These are phyloP conservation scores for Cyclotella cryptica DNA, from an alignment of 108 stramenopile genomes.

Conservation along the genomic window DNA sequence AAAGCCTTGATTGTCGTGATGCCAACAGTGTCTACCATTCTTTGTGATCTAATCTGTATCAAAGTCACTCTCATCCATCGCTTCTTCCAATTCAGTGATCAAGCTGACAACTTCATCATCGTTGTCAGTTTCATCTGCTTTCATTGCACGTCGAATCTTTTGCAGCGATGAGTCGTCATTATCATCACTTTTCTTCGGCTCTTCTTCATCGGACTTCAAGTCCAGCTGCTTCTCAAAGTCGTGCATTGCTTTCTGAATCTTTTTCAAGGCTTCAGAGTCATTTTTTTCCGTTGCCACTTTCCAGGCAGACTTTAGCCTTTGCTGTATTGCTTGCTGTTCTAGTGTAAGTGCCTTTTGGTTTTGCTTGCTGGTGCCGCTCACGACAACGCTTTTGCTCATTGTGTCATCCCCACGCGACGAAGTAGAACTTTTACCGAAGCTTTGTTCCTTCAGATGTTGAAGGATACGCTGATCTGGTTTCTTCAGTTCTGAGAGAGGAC, in stretches of 20 bases:
- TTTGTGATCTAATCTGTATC: background rate
- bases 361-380: background rate
- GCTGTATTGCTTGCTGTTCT: conserved; percentile 46
- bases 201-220: conserved; percentile 1
- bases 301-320: conserved; percentile 45
- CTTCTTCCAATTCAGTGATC: conserved; percentile 48
- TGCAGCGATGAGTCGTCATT: conserved; percentile 29
- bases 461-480: conserved; percentile 36
- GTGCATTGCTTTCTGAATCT: conserved; percentile 53
- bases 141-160: conserved; percentile 42
- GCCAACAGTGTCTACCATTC: no score
- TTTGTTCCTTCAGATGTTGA: conserved; percentile 9
- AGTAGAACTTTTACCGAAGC: conserved; percentile 14
- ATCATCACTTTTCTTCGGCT: background rate
- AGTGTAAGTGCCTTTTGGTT: conserved; percentile 36
- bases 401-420: background rate
- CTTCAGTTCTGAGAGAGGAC: conserved; percentile 29
- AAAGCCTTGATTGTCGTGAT: no score
- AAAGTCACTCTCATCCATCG: conserved; percentile 11
- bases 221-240: conserved; percentile 40
- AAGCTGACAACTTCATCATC: conserved; percentile 42
- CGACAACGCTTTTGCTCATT: background rate
- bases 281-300: conserved; percentile 44
- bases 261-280: conserved; percentile 40
- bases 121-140: conserved; percentile 14